phyloP scores from a whole-genome alignment of 768 basidiomycete species.

The Collybia nuda region DNA sequence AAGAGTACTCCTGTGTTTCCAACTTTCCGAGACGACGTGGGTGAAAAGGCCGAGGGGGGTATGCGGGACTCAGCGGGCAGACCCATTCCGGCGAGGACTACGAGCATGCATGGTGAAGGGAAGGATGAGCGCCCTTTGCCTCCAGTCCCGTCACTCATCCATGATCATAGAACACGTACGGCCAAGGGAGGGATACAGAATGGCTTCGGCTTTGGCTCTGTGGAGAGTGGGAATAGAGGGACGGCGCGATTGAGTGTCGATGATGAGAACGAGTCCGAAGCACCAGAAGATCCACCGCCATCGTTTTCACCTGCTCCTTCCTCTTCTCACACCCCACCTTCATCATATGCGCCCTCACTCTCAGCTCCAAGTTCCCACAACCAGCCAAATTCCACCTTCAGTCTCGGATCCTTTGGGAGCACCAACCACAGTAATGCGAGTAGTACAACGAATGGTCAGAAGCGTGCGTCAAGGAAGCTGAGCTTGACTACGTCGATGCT shows the following conservation, averaged over 20 bases:
- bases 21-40: constrained; percentile 1
- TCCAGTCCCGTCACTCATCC: constrained; percentile 6
- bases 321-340: too few species aligned
- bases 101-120: constrained; percentile 5
- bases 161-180: neutral
- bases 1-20: constrained; percentile 9
- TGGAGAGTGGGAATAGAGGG: neutral
- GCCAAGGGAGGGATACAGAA: constrained; percentile 5
- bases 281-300: too few species aligned
- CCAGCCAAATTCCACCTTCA: constrained; percentile 10
- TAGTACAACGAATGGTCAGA: constrained; percentile 25
- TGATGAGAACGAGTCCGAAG: neutral
- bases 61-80: constrained; percentile 1
- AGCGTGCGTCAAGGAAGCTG: constrained; percentile 59
- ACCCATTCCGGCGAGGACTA: constrained; percentile 35
- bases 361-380: too few species aligned
- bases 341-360: too few species aligned
- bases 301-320: too few species aligned
- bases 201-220: neutral
- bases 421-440: constrained; percentile 12
- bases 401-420: neutral
- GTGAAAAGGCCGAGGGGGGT: constrained; percentile 1
- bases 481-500: constrained; percentile 67
- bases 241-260: too few species aligned
- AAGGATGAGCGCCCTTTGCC: constrained; percentile 12